phyloP scores from a whole-genome alignment of 768 basidiomycete genomes.

The Rhizopogon vesiculosus region DNA sequence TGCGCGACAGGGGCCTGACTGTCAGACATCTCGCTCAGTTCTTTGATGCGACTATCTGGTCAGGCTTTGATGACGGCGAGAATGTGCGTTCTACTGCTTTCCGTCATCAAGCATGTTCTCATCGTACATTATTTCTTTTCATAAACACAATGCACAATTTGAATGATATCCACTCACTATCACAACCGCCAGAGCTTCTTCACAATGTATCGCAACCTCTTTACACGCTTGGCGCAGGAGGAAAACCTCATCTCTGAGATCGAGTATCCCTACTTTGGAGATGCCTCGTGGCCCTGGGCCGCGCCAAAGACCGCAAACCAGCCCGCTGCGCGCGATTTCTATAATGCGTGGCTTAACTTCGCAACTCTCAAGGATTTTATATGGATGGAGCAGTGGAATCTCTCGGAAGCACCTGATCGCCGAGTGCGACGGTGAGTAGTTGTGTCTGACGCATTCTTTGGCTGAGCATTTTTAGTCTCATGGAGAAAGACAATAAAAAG shows the following conservation, averaged over 20 bases:
- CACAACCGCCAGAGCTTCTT: slow-evolving; percentile 69
- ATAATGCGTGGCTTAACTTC: slow-evolving; percentile 84
- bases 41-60: slow-evolving; percentile 70
- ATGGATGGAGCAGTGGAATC: slow-evolving; percentile 85
- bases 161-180: neutral
- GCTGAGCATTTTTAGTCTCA: slow-evolving; percentile 44
- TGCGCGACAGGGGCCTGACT: slow-evolving; percentile 71
- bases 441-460: neutral
- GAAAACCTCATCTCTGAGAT: slow-evolving; percentile 46
- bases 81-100: slow-evolving; percentile 38
- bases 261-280: slow-evolving; percentile 81
- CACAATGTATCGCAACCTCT: slow-evolving; percentile 83
- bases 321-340: slow-evolving; percentile 68
- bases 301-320: slow-evolving; percentile 39
- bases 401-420: slow-evolving; percentile 82
- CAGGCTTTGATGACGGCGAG: slow-evolving; percentile 56
- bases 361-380: slow-evolving; percentile 81
- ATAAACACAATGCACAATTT: neutral
- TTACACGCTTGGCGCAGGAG: slow-evolving; percentile 76
- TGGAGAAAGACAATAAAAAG: slow-evolving; percentile 97
- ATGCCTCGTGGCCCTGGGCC: slow-evolving; percentile 70
- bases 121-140: neutral
- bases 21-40: slow-evolving; percentile 80
- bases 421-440: slow-evolving; percentile 62
- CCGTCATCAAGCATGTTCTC: neutral